Evolutionary conservation across 495 filamentous ascomycete genomes (phyloP), one percentile per base, ranked within the genome.

Genomic region (Collariella sp.): DNA sequence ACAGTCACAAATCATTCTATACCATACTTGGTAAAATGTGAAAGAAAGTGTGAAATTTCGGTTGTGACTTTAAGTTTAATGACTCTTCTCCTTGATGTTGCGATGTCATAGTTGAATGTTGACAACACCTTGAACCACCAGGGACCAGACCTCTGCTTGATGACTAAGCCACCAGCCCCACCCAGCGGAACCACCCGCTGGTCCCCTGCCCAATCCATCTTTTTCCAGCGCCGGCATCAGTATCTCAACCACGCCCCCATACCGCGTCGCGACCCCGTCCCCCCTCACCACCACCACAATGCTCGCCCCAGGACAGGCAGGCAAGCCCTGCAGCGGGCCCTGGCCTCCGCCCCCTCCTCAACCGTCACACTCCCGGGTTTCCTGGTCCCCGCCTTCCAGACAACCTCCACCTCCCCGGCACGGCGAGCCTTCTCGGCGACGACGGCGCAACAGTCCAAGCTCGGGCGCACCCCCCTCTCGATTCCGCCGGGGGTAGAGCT

Each of bases 401-500:
- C 73, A 44, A 19, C 55, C 19, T 31, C 51, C 13, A 11, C 26
- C 3, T 5, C 38, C 51, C 24, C n/a, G n/a, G n/a, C n/a, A n/a
- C n/a, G 75, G 54, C 79, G 83, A 70, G 70, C 75, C 53, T 95
- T 96, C 76, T 86, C 88, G 7, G 82, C 79, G 40, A 84, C 87
- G 31, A 62, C 83, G 26, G 71, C 61, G 65, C 70, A 73, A 49
- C 73, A 73, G 52, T 96, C 91, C 46, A 89, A 95, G 73, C 83
- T 96, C 54, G 91, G 91, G 60, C 76, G 79, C 59, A 84, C 87
- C 40, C 79, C 89, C 29, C 78, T 98, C 58, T 83, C 88, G 43
- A 76, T 96, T 4, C 93, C 93, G 3, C 82, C 86, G 0, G 86
- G 89, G 57, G 91, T 96, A 31, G 82, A 82, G 29, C 74, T 97